phyloP scores from a whole-genome alignment of 495 filamentous ascomycete genomes.

The Alectoria sarmentosa region DNA sequence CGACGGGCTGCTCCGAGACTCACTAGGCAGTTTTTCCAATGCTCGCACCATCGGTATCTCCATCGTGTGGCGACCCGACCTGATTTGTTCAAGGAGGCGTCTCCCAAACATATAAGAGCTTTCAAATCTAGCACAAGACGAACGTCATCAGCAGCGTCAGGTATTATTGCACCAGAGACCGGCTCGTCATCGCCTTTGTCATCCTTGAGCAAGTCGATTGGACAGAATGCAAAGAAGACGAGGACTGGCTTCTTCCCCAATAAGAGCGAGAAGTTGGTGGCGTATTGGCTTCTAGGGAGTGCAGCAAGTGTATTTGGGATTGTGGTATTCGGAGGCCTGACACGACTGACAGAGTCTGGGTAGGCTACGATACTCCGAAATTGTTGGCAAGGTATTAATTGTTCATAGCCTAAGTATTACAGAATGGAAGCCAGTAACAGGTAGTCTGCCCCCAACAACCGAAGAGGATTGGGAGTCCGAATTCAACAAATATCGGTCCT shows the following conservation, averaged over 20 bases:
- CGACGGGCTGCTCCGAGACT: constrained; percentile 44
- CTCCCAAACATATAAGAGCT: constrained; percentile 26
- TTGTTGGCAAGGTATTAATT: constrained; percentile 24
- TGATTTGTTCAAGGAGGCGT: constrained; percentile 1
- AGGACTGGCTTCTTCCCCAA: constrained; percentile 54
- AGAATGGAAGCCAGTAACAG: constrained; percentile 97
- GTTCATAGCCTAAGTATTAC: constrained; percentile 83
- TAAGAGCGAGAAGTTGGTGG: constrained; percentile 63
- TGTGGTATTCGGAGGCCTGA: constrained; percentile 90
- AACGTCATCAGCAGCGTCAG: neutral
- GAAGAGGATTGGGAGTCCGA: constrained; percentile 77
- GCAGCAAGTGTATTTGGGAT: constrained; percentile 92
- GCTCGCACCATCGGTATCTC: constrained; percentile 44
- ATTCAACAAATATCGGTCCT: constrained; percentile 83
- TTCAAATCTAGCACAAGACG: constrained; percentile 21
- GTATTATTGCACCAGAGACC: neutral
- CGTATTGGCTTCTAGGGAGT: constrained; percentile 88
- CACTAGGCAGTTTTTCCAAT: constrained; percentile 43
- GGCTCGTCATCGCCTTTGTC: constrained; percentile 18
- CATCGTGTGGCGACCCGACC: neutral
- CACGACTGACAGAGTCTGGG: constrained; percentile 92
- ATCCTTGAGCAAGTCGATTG: constrained; percentile 17
- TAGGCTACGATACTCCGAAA: constrained; percentile 34
- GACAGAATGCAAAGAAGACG: neutral
- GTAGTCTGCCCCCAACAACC: constrained; percentile 77